Conservation (phyloP, 1,284 basidiomycete species). For the Ganoderma resinaceum region DNA sequence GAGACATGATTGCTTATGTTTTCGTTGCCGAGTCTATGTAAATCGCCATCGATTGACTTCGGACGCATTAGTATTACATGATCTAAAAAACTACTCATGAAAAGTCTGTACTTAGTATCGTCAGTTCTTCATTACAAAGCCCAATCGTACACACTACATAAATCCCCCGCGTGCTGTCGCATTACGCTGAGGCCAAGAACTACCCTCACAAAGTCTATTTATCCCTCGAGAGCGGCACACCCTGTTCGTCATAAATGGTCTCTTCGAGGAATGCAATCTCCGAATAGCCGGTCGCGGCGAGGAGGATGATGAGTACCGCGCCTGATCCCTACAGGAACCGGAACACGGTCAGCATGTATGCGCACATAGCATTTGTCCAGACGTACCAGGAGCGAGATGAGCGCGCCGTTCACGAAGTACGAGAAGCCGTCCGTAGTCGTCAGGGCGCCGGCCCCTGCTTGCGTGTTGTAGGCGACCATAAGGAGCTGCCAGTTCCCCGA, state of each 20-base stretch:
- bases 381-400: slow-evolving; percentile 2
- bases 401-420: slow-evolving; percentile 3
- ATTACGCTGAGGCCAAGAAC: too few relatives aligned
- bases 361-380: too few relatives aligned
- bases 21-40: too few relatives aligned
- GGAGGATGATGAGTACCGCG: background rate
- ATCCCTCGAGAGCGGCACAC: background rate
- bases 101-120: too few relatives aligned
- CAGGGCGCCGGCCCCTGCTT: background rate
- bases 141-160: too few relatives aligned
- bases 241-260: background rate
- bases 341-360: background rate
- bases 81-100: too few relatives aligned
- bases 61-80: too few relatives aligned
- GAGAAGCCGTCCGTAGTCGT: background rate
- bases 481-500: background rate
- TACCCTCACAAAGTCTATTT: background rate
- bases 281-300: background rate
- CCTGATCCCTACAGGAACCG: background rate
- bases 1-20: too few relatives aligned
- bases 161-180: too few relatives aligned
- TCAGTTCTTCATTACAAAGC: too few relatives aligned
- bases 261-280: background rate
- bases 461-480: background rate
- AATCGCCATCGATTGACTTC: too few relatives aligned